Evolutionary conservation across 2,329 filamentous ascomycete species (phyloP), one percentile per base, ranked within the genome.

Genomic region (Penicillium sp.): DNA sequence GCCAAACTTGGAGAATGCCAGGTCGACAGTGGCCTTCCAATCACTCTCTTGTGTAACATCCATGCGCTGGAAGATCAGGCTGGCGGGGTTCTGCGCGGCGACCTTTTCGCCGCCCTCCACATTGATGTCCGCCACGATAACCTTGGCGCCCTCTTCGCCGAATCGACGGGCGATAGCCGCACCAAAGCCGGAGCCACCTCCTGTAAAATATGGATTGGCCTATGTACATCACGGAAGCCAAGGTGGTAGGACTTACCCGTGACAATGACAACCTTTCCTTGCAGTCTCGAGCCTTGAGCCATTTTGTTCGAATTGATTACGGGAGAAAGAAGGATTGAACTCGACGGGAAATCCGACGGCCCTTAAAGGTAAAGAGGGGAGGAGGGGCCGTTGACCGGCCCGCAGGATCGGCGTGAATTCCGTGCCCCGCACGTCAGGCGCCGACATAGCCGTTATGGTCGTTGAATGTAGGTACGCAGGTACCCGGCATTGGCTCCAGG

Each of bases 251-350:
- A 14, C 28, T 42, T 59, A 76, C 74, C 74, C 16, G 74, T 77
- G 22, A 77, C 71, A 41, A 76, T 74, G 55, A 73, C 73, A 36
- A 76, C 72, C 56, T 77, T 77, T 50, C 71, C 73, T 49, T 71
- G 66, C 10, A 77, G 65, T 48, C 74, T 67, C 28, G 64, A 56
- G 25, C 66, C 62, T 46, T 58, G 61, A 14, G 58, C 50, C 51
- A 56, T 63, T 11, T 16, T 33, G 14, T 24, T 33, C 20, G 27
- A 28, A 3, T 28, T 36, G 11, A 14, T 13, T 22, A 20, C 28
- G 11, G 28, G n/a, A 20, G 24, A 18, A 14, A 13, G 5, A 30
- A 36, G 5, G 8, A 39, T 11, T 14, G 18, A 9, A 20, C 10
- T 31, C 38, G 16, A 47, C 50, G 40, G 27, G 27, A 38, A 25